phyloP scores from a whole-genome alignment of 805 yeast species.

The Pichia membranifaciens region DNA sequence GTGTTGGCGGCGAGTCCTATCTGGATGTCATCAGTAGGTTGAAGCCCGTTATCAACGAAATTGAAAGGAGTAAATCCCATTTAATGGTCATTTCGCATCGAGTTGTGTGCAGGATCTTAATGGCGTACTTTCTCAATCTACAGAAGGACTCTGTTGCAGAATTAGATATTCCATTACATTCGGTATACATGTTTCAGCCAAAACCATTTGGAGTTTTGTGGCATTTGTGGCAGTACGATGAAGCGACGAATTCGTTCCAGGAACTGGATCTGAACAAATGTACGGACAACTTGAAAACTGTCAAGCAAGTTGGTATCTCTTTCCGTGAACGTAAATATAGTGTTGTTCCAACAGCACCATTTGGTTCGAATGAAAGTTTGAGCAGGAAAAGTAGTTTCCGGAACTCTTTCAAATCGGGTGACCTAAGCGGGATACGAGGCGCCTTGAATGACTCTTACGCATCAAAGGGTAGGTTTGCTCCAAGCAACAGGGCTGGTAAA shows the following conservation, averaged over 20 bases:
- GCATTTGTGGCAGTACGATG: slow-evolving; percentile 84
- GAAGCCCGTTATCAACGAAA: slow-evolving; percentile 84
- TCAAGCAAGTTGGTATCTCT: slow-evolving; percentile 65
- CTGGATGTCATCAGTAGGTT: slow-evolving; percentile 87
- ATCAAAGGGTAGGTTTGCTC: too few relatives aligned
- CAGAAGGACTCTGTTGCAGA: slow-evolving; percentile 77
- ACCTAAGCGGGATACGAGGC: not conserved
- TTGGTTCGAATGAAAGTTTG: not conserved
- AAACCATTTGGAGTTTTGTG: slow-evolving; percentile 96
- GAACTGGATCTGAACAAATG: slow-evolving; percentile 44
- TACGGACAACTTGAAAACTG: slow-evolving; percentile 47
- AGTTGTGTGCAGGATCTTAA: slow-evolving; percentile 79
- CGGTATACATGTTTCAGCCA: slow-evolving; percentile 83
- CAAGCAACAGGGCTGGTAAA: too few relatives aligned
- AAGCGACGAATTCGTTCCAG: slow-evolving; percentile 67
- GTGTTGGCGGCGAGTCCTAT: slow-evolving; percentile 95
- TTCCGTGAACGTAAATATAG: slow-evolving; percentile 65
- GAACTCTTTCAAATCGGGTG: slow-evolving; percentile 1
- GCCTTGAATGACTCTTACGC: not conserved
- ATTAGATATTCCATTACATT: slow-evolving; percentile 88
- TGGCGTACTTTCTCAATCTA: slow-evolving; percentile 85
- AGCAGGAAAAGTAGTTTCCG: slow-evolving; percentile 8
- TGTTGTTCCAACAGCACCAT: slow-evolving; percentile 72
- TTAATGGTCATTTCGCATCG: slow-evolving; percentile 80
- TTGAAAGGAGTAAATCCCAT: slow-evolving; percentile 88